Percentiles rank a stretch among this genome's conserved stretches.
Conservation (phyloP, 1,284 basidiomycete genomes). For the Puccinia triticina region DNA sequence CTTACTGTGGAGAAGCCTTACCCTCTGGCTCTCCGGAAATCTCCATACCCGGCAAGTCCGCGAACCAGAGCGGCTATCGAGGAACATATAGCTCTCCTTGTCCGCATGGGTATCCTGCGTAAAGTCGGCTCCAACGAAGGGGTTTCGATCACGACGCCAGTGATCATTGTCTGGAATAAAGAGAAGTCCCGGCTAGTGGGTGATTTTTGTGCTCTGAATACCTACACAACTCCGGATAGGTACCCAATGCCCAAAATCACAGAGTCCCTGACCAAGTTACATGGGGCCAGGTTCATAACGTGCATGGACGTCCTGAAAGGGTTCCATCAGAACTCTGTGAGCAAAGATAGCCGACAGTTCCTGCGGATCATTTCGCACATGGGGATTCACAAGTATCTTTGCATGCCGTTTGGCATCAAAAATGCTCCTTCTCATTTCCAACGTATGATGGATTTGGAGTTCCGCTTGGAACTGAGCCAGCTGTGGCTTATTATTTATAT, state of each 20-base stretch:
- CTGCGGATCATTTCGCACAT: neutral
- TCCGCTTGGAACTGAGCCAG: neutral
- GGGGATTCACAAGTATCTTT: neutral
- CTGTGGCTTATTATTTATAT: neutral
- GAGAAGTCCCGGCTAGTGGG: too few relatives aligned
- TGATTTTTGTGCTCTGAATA: too few relatives aligned
- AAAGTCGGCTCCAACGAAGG: slow-evolving; percentile 9
- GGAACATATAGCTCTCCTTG: neutral
- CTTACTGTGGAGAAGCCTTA: neutral
- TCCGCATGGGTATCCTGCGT: neutral
- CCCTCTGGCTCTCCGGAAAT: neutral
- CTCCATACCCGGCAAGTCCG: slow-evolving; percentile 13
- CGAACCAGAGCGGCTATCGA: neutral
- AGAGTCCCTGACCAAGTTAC: neutral
- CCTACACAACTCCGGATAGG: too few relatives aligned
- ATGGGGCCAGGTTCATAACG: neutral
- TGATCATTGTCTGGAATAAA: neutral
- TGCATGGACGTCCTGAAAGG: slow-evolving; percentile 32
- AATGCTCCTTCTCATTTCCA: slow-evolving; percentile 14
- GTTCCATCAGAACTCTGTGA: neutral
- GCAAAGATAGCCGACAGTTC: neutral
- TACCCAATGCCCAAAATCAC: too few relatives aligned
- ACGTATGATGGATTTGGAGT: neutral
- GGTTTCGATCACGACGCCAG: slow-evolving; percentile 7
- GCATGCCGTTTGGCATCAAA: neutral